Percentiles rank a stretch among this genome's conserved stretches.
These are phyloP conservation scores for Nakazawaea siamensis DNA, from an alignment of 805 yeast species.

Conservation along the genomic window DNA sequence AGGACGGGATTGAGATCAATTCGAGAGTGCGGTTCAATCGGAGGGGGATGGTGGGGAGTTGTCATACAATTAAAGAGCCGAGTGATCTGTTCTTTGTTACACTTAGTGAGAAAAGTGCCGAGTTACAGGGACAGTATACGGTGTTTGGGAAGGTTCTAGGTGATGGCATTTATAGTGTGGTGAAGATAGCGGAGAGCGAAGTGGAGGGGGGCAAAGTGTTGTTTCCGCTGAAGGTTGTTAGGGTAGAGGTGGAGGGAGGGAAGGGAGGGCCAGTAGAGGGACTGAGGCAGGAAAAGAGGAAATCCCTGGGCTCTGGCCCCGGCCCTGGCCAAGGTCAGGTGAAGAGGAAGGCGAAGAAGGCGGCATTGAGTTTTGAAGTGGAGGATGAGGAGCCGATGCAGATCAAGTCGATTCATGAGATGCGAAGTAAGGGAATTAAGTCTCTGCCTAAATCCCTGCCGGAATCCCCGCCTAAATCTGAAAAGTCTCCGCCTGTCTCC, in stretches of 20 bases:
- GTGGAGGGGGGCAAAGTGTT: constrained; percentile 34
- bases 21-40: constrained; percentile 39
- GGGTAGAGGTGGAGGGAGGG: constrained; percentile 39
- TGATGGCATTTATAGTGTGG: constrained; percentile 43
- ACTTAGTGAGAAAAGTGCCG: constrained; percentile 28
- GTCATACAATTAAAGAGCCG: no score
- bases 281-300: no score
- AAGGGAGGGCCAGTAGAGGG: constrained; percentile 16
- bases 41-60: no score
- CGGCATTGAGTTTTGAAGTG: neutral
- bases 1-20: constrained; percentile 40
- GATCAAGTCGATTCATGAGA: constrained; percentile 7
- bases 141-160: constrained; percentile 54
- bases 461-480: neutral
- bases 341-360: constrained; percentile 1
- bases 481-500: no score
- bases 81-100: constrained; percentile 43
- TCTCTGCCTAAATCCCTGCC: neutral
- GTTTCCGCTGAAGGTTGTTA: constrained; percentile 40
- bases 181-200: constrained; percentile 42
- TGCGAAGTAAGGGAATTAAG: neutral
- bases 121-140: constrained; percentile 32
- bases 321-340: neutral
- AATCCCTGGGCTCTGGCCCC: neutral
- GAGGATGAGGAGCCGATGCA: constrained; percentile 3